Conservation (phyloP, 192 early-diverging fungal species). For the Backusella mclennaniae region DNA sequence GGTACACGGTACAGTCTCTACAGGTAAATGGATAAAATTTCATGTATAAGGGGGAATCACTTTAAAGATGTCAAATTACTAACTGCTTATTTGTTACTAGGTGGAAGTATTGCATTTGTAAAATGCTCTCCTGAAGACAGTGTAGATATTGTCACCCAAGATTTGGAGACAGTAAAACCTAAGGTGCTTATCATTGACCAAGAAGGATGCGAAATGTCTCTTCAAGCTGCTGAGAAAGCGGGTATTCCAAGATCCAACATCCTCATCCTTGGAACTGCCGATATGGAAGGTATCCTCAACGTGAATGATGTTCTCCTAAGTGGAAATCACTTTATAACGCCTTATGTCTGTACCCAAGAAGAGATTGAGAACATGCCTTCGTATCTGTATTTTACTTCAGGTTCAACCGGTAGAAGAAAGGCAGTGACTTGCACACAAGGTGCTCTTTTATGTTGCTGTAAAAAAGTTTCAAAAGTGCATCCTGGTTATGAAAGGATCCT, state of each 20-base stretch:
- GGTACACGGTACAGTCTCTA: neutral
- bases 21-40: neutral
- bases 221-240: neutral
- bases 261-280: neutral
- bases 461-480: neutral
- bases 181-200: neutral
- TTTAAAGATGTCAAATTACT: too few species aligned
- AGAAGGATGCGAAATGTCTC: neutral
- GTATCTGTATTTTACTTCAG: neutral
- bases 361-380: neutral
- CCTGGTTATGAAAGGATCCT: neutral
- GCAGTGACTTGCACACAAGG: neutral
- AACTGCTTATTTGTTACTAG: neutral
- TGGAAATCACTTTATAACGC: neutral
- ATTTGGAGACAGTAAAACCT: neutral
- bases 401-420: neutral
- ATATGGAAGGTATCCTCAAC: neutral
- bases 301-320: neutral
- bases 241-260: neutral
- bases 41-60: too few species aligned
- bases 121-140: neutral
- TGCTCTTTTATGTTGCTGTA: neutral
- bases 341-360: neutral
- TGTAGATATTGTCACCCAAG: neutral
- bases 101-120: neutral